Evolutionary conservation across 2,329 filamentous ascomycete genomes (phyloP), one percentile per base, ranked within the genome.

Genomic region (Cercospora sp.): DNA sequence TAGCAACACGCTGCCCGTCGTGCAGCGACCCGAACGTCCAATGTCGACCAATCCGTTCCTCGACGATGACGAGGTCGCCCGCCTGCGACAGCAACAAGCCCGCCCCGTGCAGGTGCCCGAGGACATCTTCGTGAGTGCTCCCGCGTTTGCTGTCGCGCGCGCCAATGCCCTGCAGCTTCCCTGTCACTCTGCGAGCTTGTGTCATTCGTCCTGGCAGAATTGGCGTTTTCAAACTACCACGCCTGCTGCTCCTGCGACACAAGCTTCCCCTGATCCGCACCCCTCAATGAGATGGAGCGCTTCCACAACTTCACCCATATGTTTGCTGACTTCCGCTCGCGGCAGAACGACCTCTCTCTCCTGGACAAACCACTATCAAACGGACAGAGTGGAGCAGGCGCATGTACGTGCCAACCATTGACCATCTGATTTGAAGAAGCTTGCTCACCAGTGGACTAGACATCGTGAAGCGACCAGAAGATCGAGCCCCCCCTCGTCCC

Each of bases 11-110:
- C 66, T 63, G 43, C 66, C 63, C 32, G 71, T 88, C 86, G 87
- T 65, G 43, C 57, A 69, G 55, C 66, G 53, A 21, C 88, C 80
- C 86, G 88, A 79, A 84, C 82, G 66, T 71, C 81, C 65, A 78
- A 74, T 86, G 89, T 92, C 90, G 74, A 87, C 88, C 79, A 94
- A 94, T 74, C 91, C 91, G 40, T 94, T 94, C 77, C 85, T 93
- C 71, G 90, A 79, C 71, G 66, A 74, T 68, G 70, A 70, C 72
- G 74, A 79, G 59, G 62, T 69, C 43, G 64, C 66, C 2, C 63
- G 60, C 32, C 62, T 64, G 32, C 66, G 58, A 28, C 40, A 66
- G 10, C 60, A 64, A 30, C 49, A 60, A 32, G 51, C 63, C 26
- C 70, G 80, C 65, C 82, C 76, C 45, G 79, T 82, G 71, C 82